Evolutionary conservation across 2,329 filamentous ascomycete species (phyloP), one percentile per base, ranked within the genome.

Genomic region (Phoma sp.): DNA sequence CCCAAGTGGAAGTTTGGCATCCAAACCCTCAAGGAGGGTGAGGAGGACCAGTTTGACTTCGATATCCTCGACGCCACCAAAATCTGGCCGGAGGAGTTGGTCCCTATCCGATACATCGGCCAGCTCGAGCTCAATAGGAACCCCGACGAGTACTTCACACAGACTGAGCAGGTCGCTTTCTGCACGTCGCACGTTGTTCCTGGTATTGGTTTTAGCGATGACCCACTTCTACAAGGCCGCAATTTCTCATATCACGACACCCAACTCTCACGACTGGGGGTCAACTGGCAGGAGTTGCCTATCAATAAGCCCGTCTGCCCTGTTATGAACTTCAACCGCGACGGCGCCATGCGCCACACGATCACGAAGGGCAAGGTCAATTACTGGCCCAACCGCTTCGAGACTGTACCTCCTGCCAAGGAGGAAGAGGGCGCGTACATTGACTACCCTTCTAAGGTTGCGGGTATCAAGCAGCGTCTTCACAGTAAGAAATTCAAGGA

Each of bases 61-160:
- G 91, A 95, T 65, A 88, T 93, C 25, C 83, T 96, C 1, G 91
- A 96, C 62, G 87, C 91, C 1, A 96, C 91, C 30, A 95, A 96
- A 77, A 75, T 93, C 21, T 95, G 91, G 90, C 91, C 91, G 0
- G 89, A 95, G 68, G 88, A 93, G 11, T 75, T 87, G 0, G 79
- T 92, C 0, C 91, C 91, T 0, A 81, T 93, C 17, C 83, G 88
- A 7, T 91, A 91, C 68, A 90, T 96, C 50, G 91, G 90, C 32
- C 85, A 93, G 73, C 71, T 96, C 1, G 87, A 93, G 69, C 82
- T 96, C 5, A 93, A 95, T 79, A 83, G 84, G 47, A 93, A 91
- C 55, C 81, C 89, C 1, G 90, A 93, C 59, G 90, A 96, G 69
- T 95, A 84, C 77, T 95, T 95, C 76, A 81, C 90, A 0, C 84